phyloP scores from a whole-genome alignment of 352 stramenopile genomes.

The Phytophthora tubulina region DNA sequence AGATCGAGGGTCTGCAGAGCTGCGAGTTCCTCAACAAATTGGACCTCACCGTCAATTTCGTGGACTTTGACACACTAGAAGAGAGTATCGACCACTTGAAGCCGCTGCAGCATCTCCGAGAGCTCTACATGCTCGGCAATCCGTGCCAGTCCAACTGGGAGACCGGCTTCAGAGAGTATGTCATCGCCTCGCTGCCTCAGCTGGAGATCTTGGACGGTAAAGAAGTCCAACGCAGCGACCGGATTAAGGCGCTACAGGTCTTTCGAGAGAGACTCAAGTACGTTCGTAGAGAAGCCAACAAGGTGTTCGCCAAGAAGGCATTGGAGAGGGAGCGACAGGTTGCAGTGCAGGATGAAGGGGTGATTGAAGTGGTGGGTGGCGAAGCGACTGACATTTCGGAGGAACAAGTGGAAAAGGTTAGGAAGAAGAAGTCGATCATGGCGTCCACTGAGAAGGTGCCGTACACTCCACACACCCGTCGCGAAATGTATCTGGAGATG shows the following conservation, averaged over 20 bases:
- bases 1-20: constrained; percentile 84
- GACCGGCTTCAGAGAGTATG: constrained; percentile 79
- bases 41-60: constrained; percentile 97
- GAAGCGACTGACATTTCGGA: constrained; percentile 56
- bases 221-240: constrained; percentile 85
- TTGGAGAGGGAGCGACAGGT: constrained; percentile 17
- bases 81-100: constrained; percentile 87
- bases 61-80: constrained; percentile 93
- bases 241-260: constrained; percentile 90
- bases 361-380: constrained; percentile 51
- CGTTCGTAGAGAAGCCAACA: constrained; percentile 42
- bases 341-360: constrained; percentile 31
- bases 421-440: constrained; percentile 52
- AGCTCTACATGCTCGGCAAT: constrained; percentile 97
- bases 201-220: constrained; percentile 91
- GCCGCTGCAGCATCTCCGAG: constrained; percentile 79
- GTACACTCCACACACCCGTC: constrained; percentile 69
- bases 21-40: constrained; percentile 95
- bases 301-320: constrained; percentile 36
- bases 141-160: constrained; percentile 85
- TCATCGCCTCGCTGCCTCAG: constrained; percentile 89
- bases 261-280: constrained; percentile 58
- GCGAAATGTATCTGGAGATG: constrained; percentile 94
- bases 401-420: not conserved
- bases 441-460: constrained; percentile 66